phyloP scores from a whole-genome alignment of 371 early-diverging fungal species.

The Mucor saturninus region DNA sequence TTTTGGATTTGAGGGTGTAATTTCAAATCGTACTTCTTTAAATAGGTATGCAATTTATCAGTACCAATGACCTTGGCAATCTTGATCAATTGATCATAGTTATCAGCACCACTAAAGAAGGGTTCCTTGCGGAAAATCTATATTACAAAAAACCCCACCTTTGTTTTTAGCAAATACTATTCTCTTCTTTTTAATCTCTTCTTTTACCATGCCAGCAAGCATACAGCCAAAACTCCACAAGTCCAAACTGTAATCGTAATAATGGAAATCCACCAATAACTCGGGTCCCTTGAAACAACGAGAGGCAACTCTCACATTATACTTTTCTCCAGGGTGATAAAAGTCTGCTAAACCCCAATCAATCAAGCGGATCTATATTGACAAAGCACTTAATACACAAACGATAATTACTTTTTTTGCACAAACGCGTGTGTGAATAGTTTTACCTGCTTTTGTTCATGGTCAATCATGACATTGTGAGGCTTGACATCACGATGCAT shows the following conservation, averaged over 20 bases:
- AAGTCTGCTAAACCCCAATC: conserved; percentile 99
- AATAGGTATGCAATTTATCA: conserved; percentile 87
- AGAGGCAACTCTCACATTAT: conserved; percentile 99
- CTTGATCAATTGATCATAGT: conserved; percentile 43
- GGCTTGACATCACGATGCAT: conserved; percentile 99
- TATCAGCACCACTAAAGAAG: too few species aligned
- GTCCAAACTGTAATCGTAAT: conserved; percentile 99
- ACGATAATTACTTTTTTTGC: too few species aligned
- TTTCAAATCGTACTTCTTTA: conserved; percentile 94
- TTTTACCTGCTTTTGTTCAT: conserved; percentile 81
- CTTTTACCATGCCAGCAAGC: conserved; percentile 88
- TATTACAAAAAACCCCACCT: too few species aligned
- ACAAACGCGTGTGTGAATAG: background rate
- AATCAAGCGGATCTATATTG: conserved; percentile 79
- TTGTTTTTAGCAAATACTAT: too few species aligned
- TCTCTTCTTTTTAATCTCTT: too few species aligned
- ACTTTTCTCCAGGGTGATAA: conserved; percentile 97
- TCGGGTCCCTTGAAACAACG: conserved; percentile 99
- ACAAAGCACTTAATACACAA: conserved; percentile 38
- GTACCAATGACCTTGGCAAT: conserved; percentile 98
- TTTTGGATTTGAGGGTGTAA: conserved; percentile 88
- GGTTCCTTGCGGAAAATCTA: too few species aligned
- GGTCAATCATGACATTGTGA: conserved; percentile 99
- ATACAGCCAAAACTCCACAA: conserved; percentile 99
- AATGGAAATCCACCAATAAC: conserved; percentile 96